Evolutionary conservation across 140 eudicot genomes (phyloP).

Genomic region (Eryngium alpinum): DNA sequence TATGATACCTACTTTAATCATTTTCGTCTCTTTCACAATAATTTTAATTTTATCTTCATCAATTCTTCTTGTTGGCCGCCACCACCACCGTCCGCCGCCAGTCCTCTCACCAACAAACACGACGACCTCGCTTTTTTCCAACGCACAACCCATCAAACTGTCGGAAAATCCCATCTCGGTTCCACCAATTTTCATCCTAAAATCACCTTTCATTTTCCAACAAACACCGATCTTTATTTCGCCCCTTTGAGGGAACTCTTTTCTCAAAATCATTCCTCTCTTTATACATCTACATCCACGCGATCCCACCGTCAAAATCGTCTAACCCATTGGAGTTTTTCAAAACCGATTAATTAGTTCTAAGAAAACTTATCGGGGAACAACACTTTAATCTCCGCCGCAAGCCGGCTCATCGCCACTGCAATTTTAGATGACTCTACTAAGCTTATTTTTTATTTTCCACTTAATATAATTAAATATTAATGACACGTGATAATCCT

Average conservation of each 20-base stretch:
- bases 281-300: constrained; percentile 64
- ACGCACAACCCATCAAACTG: constrained; percentile 40
- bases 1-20: constrained; percentile 34
- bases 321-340: constrained; percentile 51
- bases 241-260: constrained; percentile 65
- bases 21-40: constrained; percentile 45
- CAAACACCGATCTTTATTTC: constrained; percentile 63
- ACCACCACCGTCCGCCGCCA: constrained; percentile 31
- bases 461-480: too few relatives aligned
- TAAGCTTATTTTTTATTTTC: too few relatives aligned
- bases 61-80: constrained; percentile 49
- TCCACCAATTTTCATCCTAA: constrained; percentile 51
- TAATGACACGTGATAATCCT: too few relatives aligned
- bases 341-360: constrained; percentile 37
- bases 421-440: constrained; percentile 63
- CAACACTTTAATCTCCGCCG: constrained; percentile 87
- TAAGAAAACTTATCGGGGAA: constrained; percentile 55
- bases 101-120: constrained; percentile 72
- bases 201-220: constrained; percentile 76
- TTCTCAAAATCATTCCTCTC: constrained; percentile 31
- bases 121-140: constrained; percentile 78
- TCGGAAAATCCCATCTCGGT: constrained; percentile 51
- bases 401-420: constrained; percentile 69
- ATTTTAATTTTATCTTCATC: constrained; percentile 46
- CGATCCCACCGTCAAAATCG: constrained; percentile 49